Conservation (phyloP, 2,329 filamentous ascomycete species). For the Bipolaris sorokiniana region DNA sequence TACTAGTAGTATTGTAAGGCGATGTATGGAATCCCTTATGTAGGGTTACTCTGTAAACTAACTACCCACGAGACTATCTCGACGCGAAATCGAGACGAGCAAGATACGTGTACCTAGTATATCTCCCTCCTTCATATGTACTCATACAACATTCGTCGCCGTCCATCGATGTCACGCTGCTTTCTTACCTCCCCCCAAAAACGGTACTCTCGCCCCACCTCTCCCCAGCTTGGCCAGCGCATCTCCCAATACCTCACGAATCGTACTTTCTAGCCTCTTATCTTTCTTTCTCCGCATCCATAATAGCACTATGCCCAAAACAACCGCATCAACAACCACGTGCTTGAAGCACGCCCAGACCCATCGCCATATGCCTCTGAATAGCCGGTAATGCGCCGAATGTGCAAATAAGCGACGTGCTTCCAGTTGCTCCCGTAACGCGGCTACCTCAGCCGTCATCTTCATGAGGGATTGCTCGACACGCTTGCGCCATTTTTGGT, state of each 20-base stretch:
- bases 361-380: conserved; percentile 57
- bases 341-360: conserved; percentile 80
- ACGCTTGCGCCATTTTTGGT: conserved; percentile 74
- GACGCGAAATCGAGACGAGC: background rate
- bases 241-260: conserved; percentile 66
- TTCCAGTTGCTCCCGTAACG: conserved; percentile 87
- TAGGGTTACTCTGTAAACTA: too few species aligned
- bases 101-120: background rate
- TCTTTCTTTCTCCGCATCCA: conserved; percentile 78
- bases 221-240: conserved; percentile 48
- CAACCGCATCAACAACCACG: conserved; percentile 70
- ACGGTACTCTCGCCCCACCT: conserved; percentile 38
- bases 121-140: background rate
- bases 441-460: conserved; percentile 90
- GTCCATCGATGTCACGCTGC: background rate
- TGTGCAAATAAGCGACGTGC: conserved; percentile 73
- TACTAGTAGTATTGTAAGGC: too few species aligned
- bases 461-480: conserved; percentile 87
- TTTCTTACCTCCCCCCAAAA: conserved; percentile 27
- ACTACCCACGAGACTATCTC: background rate
- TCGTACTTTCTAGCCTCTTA: conserved; percentile 73
- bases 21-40: too few species aligned
- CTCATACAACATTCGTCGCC: background rate
- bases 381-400: conserved; percentile 65
- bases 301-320: conserved; percentile 69